phyloP scores from a whole-genome alignment of 108 stramenopile genomes.

The Cyclotella choctawhatcheeana region DNA sequence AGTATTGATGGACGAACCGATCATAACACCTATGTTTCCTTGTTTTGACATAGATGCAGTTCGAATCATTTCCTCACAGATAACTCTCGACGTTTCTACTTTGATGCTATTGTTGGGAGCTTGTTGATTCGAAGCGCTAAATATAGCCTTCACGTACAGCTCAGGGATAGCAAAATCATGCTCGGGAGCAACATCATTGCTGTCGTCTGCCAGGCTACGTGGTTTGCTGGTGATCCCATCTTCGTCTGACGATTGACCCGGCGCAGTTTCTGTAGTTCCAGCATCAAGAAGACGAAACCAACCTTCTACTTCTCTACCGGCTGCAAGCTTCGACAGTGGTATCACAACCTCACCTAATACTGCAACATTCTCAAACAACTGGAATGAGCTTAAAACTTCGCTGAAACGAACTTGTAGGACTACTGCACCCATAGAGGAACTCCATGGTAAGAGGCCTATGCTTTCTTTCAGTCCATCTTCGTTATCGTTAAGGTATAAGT shows the following conservation, averaged over 20 bases:
- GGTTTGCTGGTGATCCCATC: constrained; percentile 43
- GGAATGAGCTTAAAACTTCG: constrained; percentile 63
- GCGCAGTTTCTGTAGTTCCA: constrained; percentile 57
- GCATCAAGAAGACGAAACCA: constrained; percentile 75
- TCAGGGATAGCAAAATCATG: constrained; percentile 25
- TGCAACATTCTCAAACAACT: constrained; percentile 69
- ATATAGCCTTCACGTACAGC: constrained; percentile 48
- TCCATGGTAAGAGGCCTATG: constrained; percentile 65
- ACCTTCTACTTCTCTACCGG: constrained; percentile 60
- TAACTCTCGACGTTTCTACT: constrained; percentile 43
- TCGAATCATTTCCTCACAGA: constrained; percentile 64
- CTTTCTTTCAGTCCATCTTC: background rate
- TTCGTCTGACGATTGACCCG: constrained; percentile 35
- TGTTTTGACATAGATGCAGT: constrained; percentile 52
- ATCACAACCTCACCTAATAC: constrained; percentile 80
- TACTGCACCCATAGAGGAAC: constrained; percentile 64
- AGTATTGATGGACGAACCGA: constrained; percentile 76
- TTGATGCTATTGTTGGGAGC: constrained; percentile 8
- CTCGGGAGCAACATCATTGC: constrained; percentile 28
- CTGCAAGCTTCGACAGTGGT: constrained; percentile 67
- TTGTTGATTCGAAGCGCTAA: constrained; percentile 12
- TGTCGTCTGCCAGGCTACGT: constrained; percentile 37
- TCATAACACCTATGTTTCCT: constrained; percentile 58
- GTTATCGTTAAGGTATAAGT: constrained; percentile 16
- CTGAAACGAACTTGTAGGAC: constrained; percentile 73